A percentile compares a stretch with the other conserved stretches of the same genome.
These are phyloP conservation scores for Cruciata laevipes DNA, from an alignment of 257 asterid genomes.

Conservation along the genomic window DNA sequence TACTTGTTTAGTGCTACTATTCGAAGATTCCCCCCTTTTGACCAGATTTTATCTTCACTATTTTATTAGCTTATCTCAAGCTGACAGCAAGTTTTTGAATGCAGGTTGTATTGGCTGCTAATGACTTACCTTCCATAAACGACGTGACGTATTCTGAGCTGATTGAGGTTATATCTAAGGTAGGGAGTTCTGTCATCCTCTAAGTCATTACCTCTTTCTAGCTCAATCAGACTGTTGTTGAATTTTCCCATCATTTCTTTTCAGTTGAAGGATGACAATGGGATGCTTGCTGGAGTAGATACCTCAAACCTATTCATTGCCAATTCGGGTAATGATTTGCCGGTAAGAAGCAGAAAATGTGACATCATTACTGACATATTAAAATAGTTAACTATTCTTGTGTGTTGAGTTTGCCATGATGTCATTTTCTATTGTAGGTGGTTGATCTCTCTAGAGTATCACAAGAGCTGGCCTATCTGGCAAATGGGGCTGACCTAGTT, in stretches of 20 bases:
- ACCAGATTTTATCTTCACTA: no score
- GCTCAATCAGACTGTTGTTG: constrained; percentile 18
- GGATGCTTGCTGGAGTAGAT: constrained; percentile 78
- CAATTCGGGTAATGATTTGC: constrained; percentile 92
- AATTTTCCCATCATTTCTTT: constrained; percentile 16
- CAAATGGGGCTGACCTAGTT: constrained; percentile 88
- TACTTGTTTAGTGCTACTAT: neutral
- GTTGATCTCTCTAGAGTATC: constrained; percentile 82
- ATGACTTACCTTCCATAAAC: constrained; percentile 89
- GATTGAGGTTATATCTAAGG: constrained; percentile 72
- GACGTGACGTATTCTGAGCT: constrained; percentile 79
- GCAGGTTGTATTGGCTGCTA: constrained; percentile 92
- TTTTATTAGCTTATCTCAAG: neutral
- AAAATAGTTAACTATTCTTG: neutral
- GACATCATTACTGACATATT: no score
- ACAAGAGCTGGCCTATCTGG: constrained; percentile 85
- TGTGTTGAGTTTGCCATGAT: neutral
- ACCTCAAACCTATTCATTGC: constrained; percentile 72
- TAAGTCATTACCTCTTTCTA: constrained; percentile 8
- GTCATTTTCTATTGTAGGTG: constrained; percentile 34
- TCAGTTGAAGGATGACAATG: constrained; percentile 81
- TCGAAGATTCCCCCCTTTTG: neutral
- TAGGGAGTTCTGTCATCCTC: constrained; percentile 13
- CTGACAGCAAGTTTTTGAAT: constrained; percentile 10
- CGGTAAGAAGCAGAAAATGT: constrained; percentile 47